Conservation (phyloP, 371 early-diverging fungal genomes). For the Mucor piriformis region DNA sequence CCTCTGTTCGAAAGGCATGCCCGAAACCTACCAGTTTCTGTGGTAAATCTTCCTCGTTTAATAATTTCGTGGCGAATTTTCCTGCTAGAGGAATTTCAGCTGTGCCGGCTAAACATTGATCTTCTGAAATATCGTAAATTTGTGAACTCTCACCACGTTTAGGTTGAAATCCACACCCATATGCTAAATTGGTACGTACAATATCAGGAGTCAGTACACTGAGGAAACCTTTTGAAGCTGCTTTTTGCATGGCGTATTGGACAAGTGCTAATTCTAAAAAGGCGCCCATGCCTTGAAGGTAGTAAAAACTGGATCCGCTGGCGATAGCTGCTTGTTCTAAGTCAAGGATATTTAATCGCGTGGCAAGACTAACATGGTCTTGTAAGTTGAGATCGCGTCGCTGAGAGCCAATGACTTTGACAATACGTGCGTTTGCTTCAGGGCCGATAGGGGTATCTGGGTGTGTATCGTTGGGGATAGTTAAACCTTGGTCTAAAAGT, state of each 20-base stretch:
- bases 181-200: constrained; percentile 77
- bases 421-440: constrained; percentile 59
- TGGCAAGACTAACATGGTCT: constrained; percentile 76
- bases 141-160: constrained; percentile 77
- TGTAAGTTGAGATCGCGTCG: constrained; percentile 26
- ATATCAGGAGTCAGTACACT: constrained; percentile 87
- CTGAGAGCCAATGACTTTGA: constrained; percentile 53
- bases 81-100: constrained; percentile 94
- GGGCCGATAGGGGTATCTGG: constrained; percentile 69
- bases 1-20: constrained; percentile 89
- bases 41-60: constrained; percentile 67
- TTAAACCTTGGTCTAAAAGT: constrained; percentile 58
- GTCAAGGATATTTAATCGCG: constrained; percentile 73
- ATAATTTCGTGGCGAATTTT: constrained; percentile 68
- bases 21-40: constrained; percentile 78
- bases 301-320: constrained; percentile 88
- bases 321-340: constrained; percentile 84
- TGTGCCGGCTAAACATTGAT: constrained; percentile 82
- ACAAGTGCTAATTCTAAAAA: constrained; percentile 85
- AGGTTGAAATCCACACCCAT: constrained; percentile 92
- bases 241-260: constrained; percentile 86
- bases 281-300: constrained; percentile 81
- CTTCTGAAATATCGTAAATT: constrained; percentile 68
- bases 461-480: constrained; percentile 77
- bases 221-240: constrained; percentile 69